Percentiles rank a stretch among this genome's conserved stretches.
phyloP scores from a whole-genome alignment of 1,284 basidiomycete species.

The Volvariella volvacea region DNA sequence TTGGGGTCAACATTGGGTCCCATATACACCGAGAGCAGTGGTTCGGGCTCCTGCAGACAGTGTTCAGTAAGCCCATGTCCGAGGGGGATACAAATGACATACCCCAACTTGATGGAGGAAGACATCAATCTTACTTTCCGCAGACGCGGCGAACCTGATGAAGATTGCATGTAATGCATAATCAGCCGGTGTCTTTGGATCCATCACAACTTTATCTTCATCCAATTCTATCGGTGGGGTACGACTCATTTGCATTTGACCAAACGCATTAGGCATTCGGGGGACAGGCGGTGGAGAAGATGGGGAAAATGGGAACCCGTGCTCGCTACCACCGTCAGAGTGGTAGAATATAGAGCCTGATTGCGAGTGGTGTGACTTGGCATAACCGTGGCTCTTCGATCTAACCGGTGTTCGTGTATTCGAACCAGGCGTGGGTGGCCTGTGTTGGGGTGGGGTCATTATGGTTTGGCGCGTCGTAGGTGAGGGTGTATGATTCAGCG shows the following conservation, averaged over 20 bases:
- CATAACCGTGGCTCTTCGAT: conserved; percentile 48
- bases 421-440: conserved; percentile 61
- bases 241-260: conserved; percentile 39
- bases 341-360: conserved; percentile 63
- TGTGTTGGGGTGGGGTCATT: conserved; percentile 29
- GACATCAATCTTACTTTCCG: conserved; percentile 70
- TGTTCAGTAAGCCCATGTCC: conserved; percentile 7
- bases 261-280: conserved; percentile 57
- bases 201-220: conserved; percentile 58
- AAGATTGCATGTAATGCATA: conserved; percentile 85
- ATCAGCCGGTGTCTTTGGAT: conserved; percentile 77
- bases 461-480: conserved; percentile 20
- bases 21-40: conserved; percentile 58
- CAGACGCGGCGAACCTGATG: conserved; percentile 72
- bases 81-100: conserved; percentile 8
- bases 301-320: conserved; percentile 40
- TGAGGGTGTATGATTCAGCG: conserved; percentile 37
- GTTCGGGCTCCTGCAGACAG: conserved; percentile 55
- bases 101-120: conserved; percentile 70
- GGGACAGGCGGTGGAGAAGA: conserved; percentile 72
- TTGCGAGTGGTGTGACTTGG: conserved; percentile 68
- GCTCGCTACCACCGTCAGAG: conserved; percentile 67
- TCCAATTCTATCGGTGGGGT: conserved; percentile 48
- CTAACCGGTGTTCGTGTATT: conserved; percentile 26
- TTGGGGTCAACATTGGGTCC: conserved; percentile 67